Percentiles rank a stretch among this genome's conserved stretches.
Evolutionary conservation across 345 rosid genomes (phyloP).

Genomic region (Citrus trifoliata): DNA sequence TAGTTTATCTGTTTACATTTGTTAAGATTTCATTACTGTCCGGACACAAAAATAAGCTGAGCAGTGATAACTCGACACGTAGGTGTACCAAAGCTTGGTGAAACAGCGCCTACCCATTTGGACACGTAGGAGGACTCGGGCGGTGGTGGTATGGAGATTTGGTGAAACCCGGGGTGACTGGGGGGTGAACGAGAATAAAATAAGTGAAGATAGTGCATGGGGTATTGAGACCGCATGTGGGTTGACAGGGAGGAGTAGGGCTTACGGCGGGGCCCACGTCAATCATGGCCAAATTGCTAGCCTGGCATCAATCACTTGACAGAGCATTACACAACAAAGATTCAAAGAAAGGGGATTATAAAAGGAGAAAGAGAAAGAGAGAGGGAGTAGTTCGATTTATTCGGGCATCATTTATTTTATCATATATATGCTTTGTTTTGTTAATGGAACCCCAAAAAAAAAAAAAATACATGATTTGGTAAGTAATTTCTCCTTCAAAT

Average conservation of each 20-base stretch:
- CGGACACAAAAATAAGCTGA: slow-evolving; percentile 12
- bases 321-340: slow-evolving; percentile 28
- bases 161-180: slow-evolving; percentile 3
- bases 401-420: neutral
- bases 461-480: no score
- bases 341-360: neutral
- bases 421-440: no score
- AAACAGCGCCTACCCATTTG: neutral
- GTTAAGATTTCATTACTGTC: slow-evolving; percentile 16
- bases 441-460: no score
- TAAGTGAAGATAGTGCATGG: slow-evolving; percentile 29
- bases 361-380: neutral
- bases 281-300: slow-evolving; percentile 56
- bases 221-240: slow-evolving; percentile 52
- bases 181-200: neutral
- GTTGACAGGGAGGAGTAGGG: slow-evolving; percentile 44
- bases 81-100: slow-evolving; percentile 1
- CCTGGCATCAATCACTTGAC: slow-evolving; percentile 58
- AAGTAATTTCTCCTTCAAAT: no score
- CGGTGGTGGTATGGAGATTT: slow-evolving; percentile 1
- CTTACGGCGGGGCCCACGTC: slow-evolving; percentile 36
- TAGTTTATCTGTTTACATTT: neutral
- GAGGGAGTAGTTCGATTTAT: neutral
- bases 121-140: neutral
- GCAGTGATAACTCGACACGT: slow-evolving; percentile 13